Percentiles rank a stretch among this genome's conserved stretches.
phyloP scores from a whole-genome alignment of 2,329 filamentous ascomycete genomes.

The Claviceps lovelessii region DNA sequence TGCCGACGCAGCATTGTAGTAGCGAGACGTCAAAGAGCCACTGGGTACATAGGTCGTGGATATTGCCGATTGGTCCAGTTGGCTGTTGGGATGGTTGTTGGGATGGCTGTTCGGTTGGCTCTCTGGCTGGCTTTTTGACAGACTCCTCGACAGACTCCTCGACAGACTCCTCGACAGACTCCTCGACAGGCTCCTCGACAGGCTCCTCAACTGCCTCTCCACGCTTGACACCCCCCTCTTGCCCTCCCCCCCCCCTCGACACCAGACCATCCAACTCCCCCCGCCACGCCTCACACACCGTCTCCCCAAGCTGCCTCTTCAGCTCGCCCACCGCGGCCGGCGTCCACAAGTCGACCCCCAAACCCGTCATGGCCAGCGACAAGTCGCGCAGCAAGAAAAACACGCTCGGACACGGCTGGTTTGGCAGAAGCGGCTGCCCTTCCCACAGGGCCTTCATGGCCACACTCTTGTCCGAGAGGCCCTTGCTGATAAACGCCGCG shows the following conservation, averaged over 20 bases:
- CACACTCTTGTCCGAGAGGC: constrained; percentile 32
- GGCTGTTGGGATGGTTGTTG: neutral
- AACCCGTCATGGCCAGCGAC: constrained; percentile 49
- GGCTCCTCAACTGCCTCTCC: neutral
- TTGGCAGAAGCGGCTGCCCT: constrained; percentile 57
- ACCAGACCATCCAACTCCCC: constrained; percentile 22
- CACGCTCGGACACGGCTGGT: constrained; percentile 59
- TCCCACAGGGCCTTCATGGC: constrained; percentile 65
- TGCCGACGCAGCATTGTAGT: constrained; percentile 31
- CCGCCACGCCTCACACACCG: constrained; percentile 36
- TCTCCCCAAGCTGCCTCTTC: constrained; percentile 40
- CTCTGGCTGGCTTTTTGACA: too few relatives aligned
- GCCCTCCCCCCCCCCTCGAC: constrained; percentile 6
- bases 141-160: neutral
- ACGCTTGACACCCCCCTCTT: constrained; percentile 1
- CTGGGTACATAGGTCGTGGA: constrained; percentile 38
- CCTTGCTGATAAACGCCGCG: constrained; percentile 28
- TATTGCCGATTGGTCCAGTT: constrained; percentile 12
- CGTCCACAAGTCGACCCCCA: constrained; percentile 73
- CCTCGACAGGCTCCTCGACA: neutral
- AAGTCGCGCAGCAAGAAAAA: constrained; percentile 60
- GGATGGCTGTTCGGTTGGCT: too few relatives aligned
- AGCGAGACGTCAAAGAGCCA: constrained; percentile 47
- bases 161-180: neutral
- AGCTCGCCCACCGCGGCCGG: constrained; percentile 47